These are phyloP conservation scores for Lasiosphaeria miniovina DNA, from an alignment of 495 filamentous ascomycete genomes.

Conservation along the genomic window DNA sequence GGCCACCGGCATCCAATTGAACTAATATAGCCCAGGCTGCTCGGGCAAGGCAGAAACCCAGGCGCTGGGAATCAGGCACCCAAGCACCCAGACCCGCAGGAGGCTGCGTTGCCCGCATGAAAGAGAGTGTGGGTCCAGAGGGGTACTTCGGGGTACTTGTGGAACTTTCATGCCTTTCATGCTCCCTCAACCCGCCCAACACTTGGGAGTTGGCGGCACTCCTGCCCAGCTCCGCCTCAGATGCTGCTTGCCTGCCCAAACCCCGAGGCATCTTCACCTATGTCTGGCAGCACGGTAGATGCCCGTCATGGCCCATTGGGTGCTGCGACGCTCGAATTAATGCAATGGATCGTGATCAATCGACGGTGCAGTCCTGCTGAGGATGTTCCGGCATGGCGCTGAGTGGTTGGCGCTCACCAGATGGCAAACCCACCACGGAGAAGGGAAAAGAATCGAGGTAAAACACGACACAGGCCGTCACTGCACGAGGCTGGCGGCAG, in stretches of 20 bases:
- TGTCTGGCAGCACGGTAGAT: not conserved
- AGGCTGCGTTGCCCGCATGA: not conserved
- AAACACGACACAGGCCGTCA: no score
- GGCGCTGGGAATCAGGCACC: constrained; percentile 22
- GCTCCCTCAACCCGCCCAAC: not conserved
- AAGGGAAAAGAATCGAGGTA: no score
- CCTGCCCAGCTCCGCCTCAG: not conserved
- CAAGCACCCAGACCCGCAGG: constrained; percentile 8
- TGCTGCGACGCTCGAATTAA: not conserved
- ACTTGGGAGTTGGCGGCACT: not conserved
- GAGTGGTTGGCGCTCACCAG: not conserved
- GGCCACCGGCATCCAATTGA: not conserved
- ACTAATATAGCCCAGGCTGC: not conserved
- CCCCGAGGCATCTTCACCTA: not conserved
- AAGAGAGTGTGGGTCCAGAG: constrained; percentile 13
- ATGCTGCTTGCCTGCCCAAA: constrained; percentile 2
- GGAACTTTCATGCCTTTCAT: not conserved
- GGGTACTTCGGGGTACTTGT: constrained; percentile 25
- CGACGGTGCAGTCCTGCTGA: not conserved
- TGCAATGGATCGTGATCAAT: constrained; percentile 1
- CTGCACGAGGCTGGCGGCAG: no score
- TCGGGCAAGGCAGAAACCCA: constrained; percentile 17
- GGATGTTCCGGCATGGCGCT: not conserved
- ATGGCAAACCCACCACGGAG: no score
- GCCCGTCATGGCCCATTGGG: not conserved